Evolutionary conservation across 768 basidiomycete genomes (phyloP), one percentile per base, ranked within the genome.

Genomic region (Termitomyces titanicus): DNA sequence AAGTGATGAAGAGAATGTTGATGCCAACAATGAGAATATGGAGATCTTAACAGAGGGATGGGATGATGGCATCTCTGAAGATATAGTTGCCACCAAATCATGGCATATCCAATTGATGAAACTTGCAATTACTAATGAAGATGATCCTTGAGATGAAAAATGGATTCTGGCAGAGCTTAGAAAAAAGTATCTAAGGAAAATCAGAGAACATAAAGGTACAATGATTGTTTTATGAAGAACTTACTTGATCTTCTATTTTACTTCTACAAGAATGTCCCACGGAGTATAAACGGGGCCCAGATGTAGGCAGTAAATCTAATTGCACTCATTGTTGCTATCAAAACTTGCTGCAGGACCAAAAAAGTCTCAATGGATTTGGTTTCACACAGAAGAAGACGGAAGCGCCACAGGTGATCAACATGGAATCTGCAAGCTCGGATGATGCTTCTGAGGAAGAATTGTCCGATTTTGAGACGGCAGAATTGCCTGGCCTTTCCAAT

Each of bases 81-180:
- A 50, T 11, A 20, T 8, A 15, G 10, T 11, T 6, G 18, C 25
- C 10, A n/a, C 35, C 15, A 6, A 51, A 29, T 51, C 27, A 20
- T 37, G 22, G 38, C 25, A 51, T 35, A 31, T 51, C 27, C 12
- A 10, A 1, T 31, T 43, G 39, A 43, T 47, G 25, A 40, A 42
- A 6, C 47, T 49, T 35, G 39, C 35, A 25, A 49, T 55, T 40
- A 24, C 33, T 27, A 35, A 54, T 54, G 37, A 51, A 48, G 45
- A 56, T 38, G 50, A 59, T 44, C 50, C 47, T 35, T 9, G 18
- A 34, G 54, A 59, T 55, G 49, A 51, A 34, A 47, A 58, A 31
- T 54, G 54, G 43, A 24, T 51, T 15, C 57, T 42, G 20, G 46
- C 39, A 29, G 44, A 51, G 40, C 22, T 58, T 22, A 35, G 24